Base-by-base conservation (phyloP, 2,329 filamentous ascomycete genomes). In the Leptographium procerum region DNA sequence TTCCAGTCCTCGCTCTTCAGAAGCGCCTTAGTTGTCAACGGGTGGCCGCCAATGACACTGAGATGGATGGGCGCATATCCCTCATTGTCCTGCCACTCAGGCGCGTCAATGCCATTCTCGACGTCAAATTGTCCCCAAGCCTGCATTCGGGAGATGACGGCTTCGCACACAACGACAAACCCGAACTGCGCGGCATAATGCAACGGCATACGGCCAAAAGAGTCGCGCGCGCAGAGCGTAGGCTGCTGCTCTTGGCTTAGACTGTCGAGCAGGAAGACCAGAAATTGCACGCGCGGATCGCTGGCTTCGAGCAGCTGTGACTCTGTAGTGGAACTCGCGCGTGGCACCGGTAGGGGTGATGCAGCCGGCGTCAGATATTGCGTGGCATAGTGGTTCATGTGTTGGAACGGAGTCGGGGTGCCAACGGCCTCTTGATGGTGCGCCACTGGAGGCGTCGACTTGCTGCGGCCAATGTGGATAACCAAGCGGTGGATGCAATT, bases 151-250 rank as follows among this genome's bases (percentile, higher is more conserved):
- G 86, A 84, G 74, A 96, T 91, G 64, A 97, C 81, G 28, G 91
- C 79, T 68, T 95, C 82, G 67, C 90, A 96, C 11, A 96, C 86
- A n/a, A 90, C 83, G 4, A 94, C 88, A 65, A 96, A 91, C 2
- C 94, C 94, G 68, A 95, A 96, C 69, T 97, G 91, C 0, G 94
- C 92, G 3, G 91, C 91, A 68, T 96, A 96, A 69, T 97, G 92
- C 13, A 97, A 77, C 1, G 92, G 91, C 16, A 92, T 80, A 5
- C 92, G 87, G 3, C 90, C 91, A 61, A 92, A 88, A 0, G 84
- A 79, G 71, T 97, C 92, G 60, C 80, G 84, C 14, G 82, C 81
- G 55, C 80, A 75, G 13, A 97, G 75, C 0, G 87, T 86, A 14
- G 69, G 63, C 13, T 86, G 82, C 64, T 97, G 92, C 11, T 80